These are phyloP conservation scores for Leccinellum rugosiceps DNA, from an alignment of 768 basidiomycete genomes.

Conservation along the genomic window DNA sequence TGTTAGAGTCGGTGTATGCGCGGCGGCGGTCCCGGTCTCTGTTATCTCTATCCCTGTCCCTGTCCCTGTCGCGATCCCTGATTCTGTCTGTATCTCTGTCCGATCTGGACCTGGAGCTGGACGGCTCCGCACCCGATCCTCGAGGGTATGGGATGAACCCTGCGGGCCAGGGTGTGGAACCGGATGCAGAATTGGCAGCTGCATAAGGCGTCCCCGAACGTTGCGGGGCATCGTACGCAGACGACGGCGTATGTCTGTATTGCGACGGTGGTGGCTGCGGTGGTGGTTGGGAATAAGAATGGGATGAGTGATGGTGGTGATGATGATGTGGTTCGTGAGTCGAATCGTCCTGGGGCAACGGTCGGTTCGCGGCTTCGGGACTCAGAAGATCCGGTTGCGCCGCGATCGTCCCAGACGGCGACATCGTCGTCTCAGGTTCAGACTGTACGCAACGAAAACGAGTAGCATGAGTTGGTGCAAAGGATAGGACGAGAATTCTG, in stretches of 20 bases:
- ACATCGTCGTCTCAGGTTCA: conserved; percentile 36
- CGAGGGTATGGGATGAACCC: conserved; percentile 19
- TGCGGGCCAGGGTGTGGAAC: conserved; percentile 6
- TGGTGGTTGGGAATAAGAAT: neutral
- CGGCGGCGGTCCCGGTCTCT: conserved; percentile 4
- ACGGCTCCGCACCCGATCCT: neutral
- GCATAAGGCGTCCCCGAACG: conserved; percentile 14
- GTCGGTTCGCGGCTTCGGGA: conserved; percentile 38
- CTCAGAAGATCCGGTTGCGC: conserved; percentile 42
- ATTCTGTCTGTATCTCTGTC: neutral
- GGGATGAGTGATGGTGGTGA: neutral
- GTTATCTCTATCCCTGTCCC: neutral
- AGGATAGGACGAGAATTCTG: neutral
- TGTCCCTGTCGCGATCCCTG: neutral
- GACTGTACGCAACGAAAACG: conserved; percentile 31
- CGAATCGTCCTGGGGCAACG: conserved; percentile 20
- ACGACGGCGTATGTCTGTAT: neutral
- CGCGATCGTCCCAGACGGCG: conserved; percentile 27
- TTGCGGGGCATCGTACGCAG: neutral
- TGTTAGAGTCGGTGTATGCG: neutral
- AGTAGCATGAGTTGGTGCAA: neutral
- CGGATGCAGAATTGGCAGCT: neutral
- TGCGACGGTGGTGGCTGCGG: neutral
- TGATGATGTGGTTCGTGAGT: neutral
- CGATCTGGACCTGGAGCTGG: neutral